phyloP scores from a whole-genome alignment of 495 filamentous ascomycete species.

The Aspergillus wentii region DNA sequence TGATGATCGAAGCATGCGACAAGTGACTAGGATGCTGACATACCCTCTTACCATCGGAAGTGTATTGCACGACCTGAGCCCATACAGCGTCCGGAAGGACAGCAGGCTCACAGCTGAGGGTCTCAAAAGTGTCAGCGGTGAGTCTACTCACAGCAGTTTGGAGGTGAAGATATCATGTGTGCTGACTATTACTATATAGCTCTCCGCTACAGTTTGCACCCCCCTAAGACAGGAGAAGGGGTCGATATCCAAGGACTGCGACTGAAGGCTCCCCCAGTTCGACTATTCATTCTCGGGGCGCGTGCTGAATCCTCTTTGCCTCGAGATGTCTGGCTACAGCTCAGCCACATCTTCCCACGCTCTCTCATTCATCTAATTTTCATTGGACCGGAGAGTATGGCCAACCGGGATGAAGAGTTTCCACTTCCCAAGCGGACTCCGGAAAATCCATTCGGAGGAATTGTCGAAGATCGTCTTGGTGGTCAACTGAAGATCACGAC shows the following conservation, averaged over 20 bases:
- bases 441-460: conserved; percentile 82
- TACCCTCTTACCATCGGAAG: conserved; percentile 91
- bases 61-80: conserved; percentile 87
- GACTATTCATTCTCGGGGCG: conserved; percentile 91
- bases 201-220: conserved; percentile 89
- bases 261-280: conserved; percentile 76
- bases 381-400: conserved; percentile 94
- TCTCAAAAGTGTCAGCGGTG: conserved; percentile 87
- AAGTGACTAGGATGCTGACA: conserved; percentile 87
- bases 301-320: conserved; percentile 95
- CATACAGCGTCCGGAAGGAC: conserved; percentile 70
- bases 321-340: conserved; percentile 88
- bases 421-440: conserved; percentile 81
- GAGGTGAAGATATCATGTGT: too few relatives aligned
- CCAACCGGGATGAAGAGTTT: conserved; percentile 82
- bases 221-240: conserved; percentile 71
- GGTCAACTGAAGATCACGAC: conserved; percentile 91
- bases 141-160: too few relatives aligned
- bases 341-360: conserved; percentile 83
- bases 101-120: conserved; percentile 80
- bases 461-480: conserved; percentile 83
- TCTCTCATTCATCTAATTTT: conserved; percentile 74
- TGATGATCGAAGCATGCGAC: conserved; percentile 76
- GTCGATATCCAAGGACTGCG: conserved; percentile 72
- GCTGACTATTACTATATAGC: conserved; percentile 52